Conservation (phyloP, 768 basidiomycete genomes). For the Chalciporus piperatus region DNA sequence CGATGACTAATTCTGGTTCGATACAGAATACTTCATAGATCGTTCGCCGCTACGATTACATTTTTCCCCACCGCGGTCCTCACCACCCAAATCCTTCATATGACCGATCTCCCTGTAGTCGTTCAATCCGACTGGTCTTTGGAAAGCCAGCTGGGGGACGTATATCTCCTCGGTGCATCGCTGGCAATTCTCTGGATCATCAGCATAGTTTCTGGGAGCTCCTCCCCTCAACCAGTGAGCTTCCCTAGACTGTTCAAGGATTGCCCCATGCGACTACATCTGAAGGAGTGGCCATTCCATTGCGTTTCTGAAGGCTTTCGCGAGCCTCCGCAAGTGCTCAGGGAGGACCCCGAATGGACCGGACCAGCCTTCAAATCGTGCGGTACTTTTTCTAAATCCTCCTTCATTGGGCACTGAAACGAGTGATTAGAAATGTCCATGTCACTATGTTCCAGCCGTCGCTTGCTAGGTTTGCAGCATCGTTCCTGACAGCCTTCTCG, state of each 20-base stretch:
- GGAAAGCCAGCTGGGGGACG: slow-evolving; percentile 29
- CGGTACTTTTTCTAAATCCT: too few species aligned
- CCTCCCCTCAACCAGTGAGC: neutral
- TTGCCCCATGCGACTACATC: too few species aligned
- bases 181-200: slow-evolving; percentile 1
- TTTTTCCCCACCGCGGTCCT: slow-evolving; percentile 50
- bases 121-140: slow-evolving; percentile 41
- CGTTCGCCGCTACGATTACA: slow-evolving; percentile 50
- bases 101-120: slow-evolving; percentile 29
- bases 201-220: neutral
- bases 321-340: too few species aligned
- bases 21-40: slow-evolving; percentile 34
- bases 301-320: too few species aligned
- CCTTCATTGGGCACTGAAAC: too few species aligned
- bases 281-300: too few species aligned
- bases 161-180: slow-evolving; percentile 24
- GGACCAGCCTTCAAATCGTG: too few species aligned
- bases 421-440: too few species aligned
- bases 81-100: slow-evolving; percentile 42
- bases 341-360: too few species aligned
- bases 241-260: neutral
- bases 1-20: neutral
- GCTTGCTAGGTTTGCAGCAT: slow-evolving; percentile 39
- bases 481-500: slow-evolving; percentile 41
- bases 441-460: slow-evolving; percentile 3